phyloP scores from a whole-genome alignment of 164 flowering plant species.

The Kalanchoe fedtschenkoi region DNA sequence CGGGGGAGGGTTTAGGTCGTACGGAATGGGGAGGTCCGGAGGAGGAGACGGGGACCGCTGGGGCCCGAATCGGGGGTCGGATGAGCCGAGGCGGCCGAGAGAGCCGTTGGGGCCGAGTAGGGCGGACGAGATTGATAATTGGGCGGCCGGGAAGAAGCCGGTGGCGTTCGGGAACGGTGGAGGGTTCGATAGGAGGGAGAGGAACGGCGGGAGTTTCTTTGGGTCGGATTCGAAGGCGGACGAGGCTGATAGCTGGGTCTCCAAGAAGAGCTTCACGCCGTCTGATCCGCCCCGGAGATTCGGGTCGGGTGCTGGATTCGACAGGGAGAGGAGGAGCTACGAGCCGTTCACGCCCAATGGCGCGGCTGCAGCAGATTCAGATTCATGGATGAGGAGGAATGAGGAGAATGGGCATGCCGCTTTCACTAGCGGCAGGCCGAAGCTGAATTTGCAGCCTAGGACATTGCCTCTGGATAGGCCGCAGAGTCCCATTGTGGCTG shows the following conservation, averaged over 20 bases:
- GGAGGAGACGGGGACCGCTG: conserved; percentile 24
- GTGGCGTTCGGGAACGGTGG: conserved; percentile 8
- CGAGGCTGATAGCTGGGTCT: conserved; percentile 56
- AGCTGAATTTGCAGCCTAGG: conserved; percentile 69
- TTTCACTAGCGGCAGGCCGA: conserved; percentile 34
- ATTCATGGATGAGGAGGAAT: conserved; percentile 39
- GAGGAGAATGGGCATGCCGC: conserved; percentile 18
- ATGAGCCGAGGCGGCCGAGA: conserved; percentile 14
- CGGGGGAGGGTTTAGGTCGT: conserved; percentile 65
- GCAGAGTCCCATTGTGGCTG: conserved; percentile 30
- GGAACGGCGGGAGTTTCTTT: conserved; percentile 46
- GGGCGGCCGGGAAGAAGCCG: conserved; percentile 75
- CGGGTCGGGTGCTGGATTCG: conserved; percentile 17
- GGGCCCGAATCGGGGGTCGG: conserved; percentile 17
- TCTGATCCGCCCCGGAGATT: conserved; percentile 20
- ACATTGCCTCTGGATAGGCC: conserved; percentile 43
- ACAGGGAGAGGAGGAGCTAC: conserved; percentile 25
- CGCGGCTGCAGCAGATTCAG: conserved; percentile 28
- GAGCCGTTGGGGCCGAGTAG: conserved; percentile 48
- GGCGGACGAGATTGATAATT: conserved; percentile 87
- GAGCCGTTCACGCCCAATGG: conserved; percentile 5
- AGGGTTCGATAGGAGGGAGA: conserved; percentile 41
- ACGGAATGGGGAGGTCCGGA: conserved; percentile 22
- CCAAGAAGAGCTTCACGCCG: conserved; percentile 26
- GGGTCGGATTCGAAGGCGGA: conserved; percentile 71